Evolutionary conservation across 331 rosid genomes (phyloP), one percentile per base, ranked within the genome.

Genomic region (Erythrophleum ivorense): DNA sequence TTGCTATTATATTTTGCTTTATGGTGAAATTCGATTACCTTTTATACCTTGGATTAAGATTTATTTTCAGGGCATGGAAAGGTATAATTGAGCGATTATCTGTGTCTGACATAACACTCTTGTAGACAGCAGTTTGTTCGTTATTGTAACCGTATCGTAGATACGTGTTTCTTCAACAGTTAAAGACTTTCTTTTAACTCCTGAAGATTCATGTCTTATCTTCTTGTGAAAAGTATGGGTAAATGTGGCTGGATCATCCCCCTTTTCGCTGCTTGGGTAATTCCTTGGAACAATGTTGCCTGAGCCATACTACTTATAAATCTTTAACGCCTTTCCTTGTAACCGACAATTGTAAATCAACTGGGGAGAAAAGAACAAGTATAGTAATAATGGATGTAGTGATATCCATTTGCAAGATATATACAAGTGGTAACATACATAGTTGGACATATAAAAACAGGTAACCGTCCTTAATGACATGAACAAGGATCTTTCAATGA

Each of bases 401-500:
- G 55, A 48, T 76, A 24, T 79, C 3, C 48, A 33, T 78, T 68
- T 76, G 84, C 76, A 34, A 74, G 69, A 71, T 67, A 33, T 21
- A 55, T 57, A 16, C 24, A 69, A 41, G 52, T 4, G 13, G 34
- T 63, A 14, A 63, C 58, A 53, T n/a, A 55, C 62, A 55, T 19
- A 21, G 45, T 50, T 70, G 77, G 77, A 34, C 29, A 45, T 36
- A 3, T 74, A 16, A 78, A 64, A 21, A 66, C 33, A 9, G 67
- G 33, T 55, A 21, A 49, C 33, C 46, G 24, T 53, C 21, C 63
- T 82, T 48, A 21, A 73, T 70, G 68, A 78, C 13, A 36, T 66
- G 77, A 53, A 77, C 75, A 72, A 73, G 57, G 76, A 58, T 21
- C 24, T 15, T 48, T 2, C n/a, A 0, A 66, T 38, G 71, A 16